A percentile compares a stretch with the other conserved stretches of the same genome.
Conservation (phyloP, 2,329 filamentous ascomycete genomes). For the Sclerotinia borealis region DNA sequence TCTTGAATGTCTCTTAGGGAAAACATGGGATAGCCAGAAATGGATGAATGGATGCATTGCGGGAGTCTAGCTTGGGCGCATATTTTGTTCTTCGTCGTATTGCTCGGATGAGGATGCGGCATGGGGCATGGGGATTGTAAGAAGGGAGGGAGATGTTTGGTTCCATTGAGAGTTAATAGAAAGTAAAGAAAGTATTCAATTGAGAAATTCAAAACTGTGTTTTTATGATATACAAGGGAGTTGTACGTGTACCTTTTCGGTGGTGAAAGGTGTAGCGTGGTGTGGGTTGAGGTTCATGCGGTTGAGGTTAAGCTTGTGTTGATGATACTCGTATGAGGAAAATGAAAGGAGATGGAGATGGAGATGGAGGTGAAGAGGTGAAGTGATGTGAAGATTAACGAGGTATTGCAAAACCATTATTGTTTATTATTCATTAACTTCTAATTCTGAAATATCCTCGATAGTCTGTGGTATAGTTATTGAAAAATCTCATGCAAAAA, state of each 20-base stretch:
- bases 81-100: conserved; percentile 8
- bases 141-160: neutral
- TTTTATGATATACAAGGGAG: neutral
- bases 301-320: no score
- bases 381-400: no score
- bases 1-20: conserved; percentile 12
- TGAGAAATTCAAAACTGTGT: neutral
- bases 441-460: no score
- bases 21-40: neutral
- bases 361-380: no score
- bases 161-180: neutral
- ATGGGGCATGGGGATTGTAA: neutral
- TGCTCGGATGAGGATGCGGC: neutral
- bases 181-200: neutral
- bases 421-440: no score
- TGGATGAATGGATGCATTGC: conserved; percentile 17
- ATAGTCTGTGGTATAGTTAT: no score
- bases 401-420: no score
- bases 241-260: neutral
- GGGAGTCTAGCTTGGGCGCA: conserved; percentile 16
- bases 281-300: no score
- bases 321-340: no score
- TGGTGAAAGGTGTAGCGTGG: no score
- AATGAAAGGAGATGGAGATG: no score
- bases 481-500: no score